Base-by-base conservation (phyloP, 805 yeast genomes). In the Sugiyamaella floridensis region DNA sequence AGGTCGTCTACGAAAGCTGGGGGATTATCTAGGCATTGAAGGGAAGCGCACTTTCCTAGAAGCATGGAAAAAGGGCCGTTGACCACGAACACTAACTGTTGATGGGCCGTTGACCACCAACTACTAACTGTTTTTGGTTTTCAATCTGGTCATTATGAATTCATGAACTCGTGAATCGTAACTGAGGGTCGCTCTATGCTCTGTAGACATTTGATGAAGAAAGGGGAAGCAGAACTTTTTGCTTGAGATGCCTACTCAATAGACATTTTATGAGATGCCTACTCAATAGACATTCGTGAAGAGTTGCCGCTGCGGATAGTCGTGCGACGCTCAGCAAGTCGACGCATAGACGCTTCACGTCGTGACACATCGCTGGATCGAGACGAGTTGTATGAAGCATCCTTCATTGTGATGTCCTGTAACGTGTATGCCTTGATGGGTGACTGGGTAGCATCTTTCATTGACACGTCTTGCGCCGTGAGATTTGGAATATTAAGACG, bases 1-100 rank as follows among this genome's bases (percentile, higher is more conserved):
- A 29, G 85, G 85, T 29, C 73, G 78, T 50, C 65, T 78, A 51
- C 76, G 77, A 51, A 63, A 74, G 2, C 71, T 81, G 0, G 80
- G 82, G 3, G 67, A 67, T 14, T 71, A 71, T 1, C 68, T 83
- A 34, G 71, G 70, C 40, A 53, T 71, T 1, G 62, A 60, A 1
- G 71, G 76, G 15, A 83, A 83, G 64, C 53, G 58, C 4, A 67
- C 70, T 48, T 82, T 80, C 60, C 63, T 73, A 16, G 55, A 62
- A 16, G 70, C 67, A 3, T 74, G 66, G 61, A 58, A 53, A 20
- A 63, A 63, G 40, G 44, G 49, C 26, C 60, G 65, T 51, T 48
- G 29, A 40, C 3, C 19, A 19, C 43, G 16, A 40, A 3, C n/a
- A n/a, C 26, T 22, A 37, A 8, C 16, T 4, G 41, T 37, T n/a